Conservation (phyloP, 305 asterid genomes). For the Withania somnifera region DNA sequence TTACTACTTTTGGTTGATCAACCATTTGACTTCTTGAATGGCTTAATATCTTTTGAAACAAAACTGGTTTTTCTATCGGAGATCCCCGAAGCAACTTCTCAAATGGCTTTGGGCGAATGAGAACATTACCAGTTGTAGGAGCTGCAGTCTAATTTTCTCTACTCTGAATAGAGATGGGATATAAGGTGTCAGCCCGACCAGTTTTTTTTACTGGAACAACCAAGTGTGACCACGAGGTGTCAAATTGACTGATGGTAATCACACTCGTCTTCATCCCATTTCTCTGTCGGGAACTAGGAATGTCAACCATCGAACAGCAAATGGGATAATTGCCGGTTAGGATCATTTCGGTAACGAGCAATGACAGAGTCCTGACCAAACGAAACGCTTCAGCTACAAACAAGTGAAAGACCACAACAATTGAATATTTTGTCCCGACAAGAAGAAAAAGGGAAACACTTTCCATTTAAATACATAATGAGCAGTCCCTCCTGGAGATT, state of each 20-base stretch:
- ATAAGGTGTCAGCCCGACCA: too few relatives aligned
- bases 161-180: background rate
- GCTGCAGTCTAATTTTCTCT: background rate
- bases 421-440: background rate
- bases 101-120: background rate
- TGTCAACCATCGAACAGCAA: background rate
- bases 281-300: background rate
- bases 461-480: background rate
- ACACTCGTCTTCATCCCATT: background rate
- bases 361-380: background rate
- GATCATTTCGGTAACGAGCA: background rate
- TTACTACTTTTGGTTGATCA: background rate
- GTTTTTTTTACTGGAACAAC: background rate
- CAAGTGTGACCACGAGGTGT: background rate
- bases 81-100: background rate
- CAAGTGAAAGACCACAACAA: background rate
- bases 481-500: constrained; percentile 3
- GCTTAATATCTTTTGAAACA: background rate
- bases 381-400: background rate
- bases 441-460: background rate
- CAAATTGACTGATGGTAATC: background rate
- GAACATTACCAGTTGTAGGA: background rate
- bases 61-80: background rate
- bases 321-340: background rate
- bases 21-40: background rate